Evolutionary conservation across 225 moss, liverwort and hornwort genomes (phyloP).

Genomic region (Bryum argenteum): DNA sequence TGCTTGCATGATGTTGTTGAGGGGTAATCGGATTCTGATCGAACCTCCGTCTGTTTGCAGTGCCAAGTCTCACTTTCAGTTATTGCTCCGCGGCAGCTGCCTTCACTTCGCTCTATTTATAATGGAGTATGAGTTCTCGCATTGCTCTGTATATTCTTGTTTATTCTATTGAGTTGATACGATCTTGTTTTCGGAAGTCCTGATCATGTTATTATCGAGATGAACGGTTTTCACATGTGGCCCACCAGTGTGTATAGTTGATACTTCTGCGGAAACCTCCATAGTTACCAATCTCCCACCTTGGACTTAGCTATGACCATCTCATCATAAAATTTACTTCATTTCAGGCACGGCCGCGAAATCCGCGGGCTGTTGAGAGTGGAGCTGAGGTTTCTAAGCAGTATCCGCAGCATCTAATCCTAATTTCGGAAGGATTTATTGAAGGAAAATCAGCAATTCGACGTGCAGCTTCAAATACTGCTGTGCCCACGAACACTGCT

Average conservation of each 20-base stretch:
- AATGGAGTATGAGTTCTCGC: slow-evolving; percentile 53
- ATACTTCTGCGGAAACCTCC: slow-evolving; percentile 14
- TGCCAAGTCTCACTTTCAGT: slow-evolving; percentile 94
- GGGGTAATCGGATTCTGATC: slow-evolving; percentile 4
- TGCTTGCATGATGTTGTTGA: neutral
- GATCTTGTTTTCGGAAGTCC: slow-evolving; percentile 19
- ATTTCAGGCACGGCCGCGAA: slow-evolving; percentile 78
- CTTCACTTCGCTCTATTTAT: slow-evolving; percentile 62
- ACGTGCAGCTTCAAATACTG: slow-evolving; percentile 53
- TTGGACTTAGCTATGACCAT: slow-evolving; percentile 3
- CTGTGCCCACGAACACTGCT: slow-evolving; percentile 49
- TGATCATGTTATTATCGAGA: slow-evolving; percentile 3
- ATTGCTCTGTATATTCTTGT: slow-evolving; percentile 13
- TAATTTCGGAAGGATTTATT: slow-evolving; percentile 83
- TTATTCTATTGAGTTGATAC: slow-evolving; percentile 11
- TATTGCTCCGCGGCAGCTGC: slow-evolving; percentile 81
- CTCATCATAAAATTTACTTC: slow-evolving; percentile 15
- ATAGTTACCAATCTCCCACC: slow-evolving; percentile 13
- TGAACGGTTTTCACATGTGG: slow-evolving; percentile 15
- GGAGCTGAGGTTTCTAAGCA: slow-evolving; percentile 64
- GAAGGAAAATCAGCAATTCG: slow-evolving; percentile 81
- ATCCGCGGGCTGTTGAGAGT: slow-evolving; percentile 51
- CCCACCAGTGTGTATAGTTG: slow-evolving; percentile 17
- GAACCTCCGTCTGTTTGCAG: slow-evolving; percentile 44
- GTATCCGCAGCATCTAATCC: slow-evolving; percentile 55